Conservation (phyloP, 2,329 filamentous ascomycete genomes). For the Venturia pyrina region DNA sequence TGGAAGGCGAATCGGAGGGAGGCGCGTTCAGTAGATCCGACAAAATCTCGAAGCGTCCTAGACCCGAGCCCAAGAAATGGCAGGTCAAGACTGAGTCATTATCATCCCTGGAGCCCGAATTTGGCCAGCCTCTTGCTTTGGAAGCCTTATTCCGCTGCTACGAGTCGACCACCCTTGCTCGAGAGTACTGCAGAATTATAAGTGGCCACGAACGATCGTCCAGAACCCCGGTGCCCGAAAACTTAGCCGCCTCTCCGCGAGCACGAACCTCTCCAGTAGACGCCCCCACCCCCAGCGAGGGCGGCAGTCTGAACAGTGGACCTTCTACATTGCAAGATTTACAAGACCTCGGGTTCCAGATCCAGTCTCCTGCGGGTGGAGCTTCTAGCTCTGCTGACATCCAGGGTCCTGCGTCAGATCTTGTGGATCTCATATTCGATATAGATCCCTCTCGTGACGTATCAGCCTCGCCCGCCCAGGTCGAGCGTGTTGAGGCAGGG, state of each 20-base stretch:
- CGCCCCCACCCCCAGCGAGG: neutral
- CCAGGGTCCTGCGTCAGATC: neutral
- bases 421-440: neutral
- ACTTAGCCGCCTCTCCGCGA: neutral
- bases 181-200: constrained; percentile 55
- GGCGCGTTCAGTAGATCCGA: constrained; percentile 54
- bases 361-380: neutral
- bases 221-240: neutral
- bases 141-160: constrained; percentile 81
- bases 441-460: constrained; percentile 1
- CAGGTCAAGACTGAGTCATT: constrained; percentile 38
- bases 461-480: neutral
- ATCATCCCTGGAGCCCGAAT: constrained; percentile 34
- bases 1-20: constrained; percentile 66
- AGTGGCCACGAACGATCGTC: neutral
- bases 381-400: neutral
- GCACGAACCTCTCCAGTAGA: neutral
- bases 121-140: constrained; percentile 52
- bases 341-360: neutral
- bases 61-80: constrained; percentile 41
- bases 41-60: constrained; percentile 39
- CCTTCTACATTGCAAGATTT: neutral
- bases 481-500: constrained; percentile 17
- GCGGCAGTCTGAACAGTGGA: neutral
- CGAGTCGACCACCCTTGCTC: constrained; percentile 44